These are phyloP conservation scores for Asterochloris sp. DNA, from an alignment of 139 green algal genomes.

Conservation along the genomic window DNA sequence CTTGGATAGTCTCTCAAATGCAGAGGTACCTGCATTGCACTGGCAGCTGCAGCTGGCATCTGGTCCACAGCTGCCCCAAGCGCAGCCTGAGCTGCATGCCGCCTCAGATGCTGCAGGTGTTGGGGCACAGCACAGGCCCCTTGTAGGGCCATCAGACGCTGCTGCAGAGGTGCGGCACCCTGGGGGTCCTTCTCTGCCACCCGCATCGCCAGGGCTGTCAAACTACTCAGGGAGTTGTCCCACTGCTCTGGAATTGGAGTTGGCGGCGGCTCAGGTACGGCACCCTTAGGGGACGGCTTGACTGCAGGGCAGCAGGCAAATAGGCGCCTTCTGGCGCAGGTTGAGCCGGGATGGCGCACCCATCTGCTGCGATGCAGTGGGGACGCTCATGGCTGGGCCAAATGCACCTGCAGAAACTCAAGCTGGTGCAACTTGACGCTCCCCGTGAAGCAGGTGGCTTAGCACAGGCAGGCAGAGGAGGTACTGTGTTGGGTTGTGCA, in stretches of 20 bases:
- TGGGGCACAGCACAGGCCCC: neutral
- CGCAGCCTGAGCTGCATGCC: neutral
- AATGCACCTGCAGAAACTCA: too few species aligned
- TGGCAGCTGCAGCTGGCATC: constrained; percentile 1
- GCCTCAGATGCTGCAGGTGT: neutral
- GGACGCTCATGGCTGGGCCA: neutral
- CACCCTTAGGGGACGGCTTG: too few species aligned
- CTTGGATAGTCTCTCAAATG: too few species aligned
- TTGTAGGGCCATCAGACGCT: neutral
- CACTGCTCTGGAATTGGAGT: neutral
- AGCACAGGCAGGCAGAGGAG: too few species aligned
- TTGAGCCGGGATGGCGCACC: neutral
- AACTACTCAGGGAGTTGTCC: constrained; percentile 1
- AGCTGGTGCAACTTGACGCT: too few species aligned
- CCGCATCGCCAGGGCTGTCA: neutral
- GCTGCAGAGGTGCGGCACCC: neutral
- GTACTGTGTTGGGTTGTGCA: too few species aligned
- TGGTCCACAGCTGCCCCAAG: neutral
- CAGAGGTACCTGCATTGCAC: constrained; percentile 2
- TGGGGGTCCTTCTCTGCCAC: neutral
- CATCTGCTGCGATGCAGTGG: neutral
- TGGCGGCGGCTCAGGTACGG: neutral
- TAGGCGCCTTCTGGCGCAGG: too few species aligned
- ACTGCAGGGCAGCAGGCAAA: too few species aligned
- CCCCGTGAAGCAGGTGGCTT: too few species aligned